A percentile compares a stretch with the other conserved stretches of the same genome.
Evolutionary conservation across 768 basidiomycete genomes (phyloP).

Genomic region (Mycena polygramma): DNA sequence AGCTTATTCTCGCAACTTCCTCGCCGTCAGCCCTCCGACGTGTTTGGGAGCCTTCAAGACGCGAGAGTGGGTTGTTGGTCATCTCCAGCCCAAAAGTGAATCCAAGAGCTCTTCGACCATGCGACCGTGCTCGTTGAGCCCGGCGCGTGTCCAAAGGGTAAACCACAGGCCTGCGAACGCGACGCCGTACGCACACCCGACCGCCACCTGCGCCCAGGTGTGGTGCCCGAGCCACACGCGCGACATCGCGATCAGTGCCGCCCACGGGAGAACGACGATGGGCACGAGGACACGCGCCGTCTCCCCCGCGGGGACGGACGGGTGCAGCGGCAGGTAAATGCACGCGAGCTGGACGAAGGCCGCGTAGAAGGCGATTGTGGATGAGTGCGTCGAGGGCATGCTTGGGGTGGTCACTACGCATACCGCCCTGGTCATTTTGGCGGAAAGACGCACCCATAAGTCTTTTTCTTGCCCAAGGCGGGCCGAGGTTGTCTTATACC

Average conservation of each 20-base stretch:
- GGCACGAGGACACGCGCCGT: constrained; percentile 59
- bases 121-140: constrained; percentile 43
- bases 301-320: constrained; percentile 57
- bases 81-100: constrained; percentile 29
- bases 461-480: constrained; percentile 53
- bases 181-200: constrained; percentile 69
- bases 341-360: constrained; percentile 72
- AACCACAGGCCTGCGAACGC: constrained; percentile 70
- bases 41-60: too few species aligned
- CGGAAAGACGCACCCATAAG: constrained; percentile 71
- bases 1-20: too few species aligned
- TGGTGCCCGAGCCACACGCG: constrained; percentile 85
- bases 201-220: constrained; percentile 76
- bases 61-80: neutral
- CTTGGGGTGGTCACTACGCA: constrained; percentile 51
- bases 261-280: constrained; percentile 67
- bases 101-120: constrained; percentile 14
- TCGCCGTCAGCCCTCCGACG: too few species aligned
- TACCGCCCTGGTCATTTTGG: neutral
- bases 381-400: constrained; percentile 89
- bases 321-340: constrained; percentile 69
- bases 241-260: constrained; percentile 68
- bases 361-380: constrained; percentile 74
- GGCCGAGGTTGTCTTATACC: constrained; percentile 78
- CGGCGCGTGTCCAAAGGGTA: constrained; percentile 61